Percentiles rank a stretch among this genome's conserved stretches.
These are phyloP conservation scores for Tetrastigma voinierianum DNA, from an alignment of 164 flowering plant genomes.

Conservation along the genomic window DNA sequence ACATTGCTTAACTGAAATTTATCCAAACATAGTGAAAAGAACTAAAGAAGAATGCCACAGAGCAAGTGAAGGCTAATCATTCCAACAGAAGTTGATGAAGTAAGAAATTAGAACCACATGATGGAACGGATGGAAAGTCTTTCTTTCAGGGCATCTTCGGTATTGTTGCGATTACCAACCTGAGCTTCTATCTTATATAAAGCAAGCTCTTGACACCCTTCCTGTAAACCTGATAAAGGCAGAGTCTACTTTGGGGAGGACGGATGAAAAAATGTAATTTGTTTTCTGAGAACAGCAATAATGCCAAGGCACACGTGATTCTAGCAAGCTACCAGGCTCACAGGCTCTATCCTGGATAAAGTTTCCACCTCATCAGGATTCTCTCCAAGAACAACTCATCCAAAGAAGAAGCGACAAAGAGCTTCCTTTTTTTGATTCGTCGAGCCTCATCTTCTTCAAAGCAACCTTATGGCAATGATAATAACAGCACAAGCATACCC, in stretches of 20 bases:
- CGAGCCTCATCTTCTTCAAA: background rate
- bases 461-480: background rate
- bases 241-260: slow-evolving; percentile 1
- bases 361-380: background rate
- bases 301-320: background rate
- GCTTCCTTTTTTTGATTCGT: background rate
- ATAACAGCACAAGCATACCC: too few relatives aligned
- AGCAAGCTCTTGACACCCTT: background rate
- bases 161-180: slow-evolving; percentile 5
- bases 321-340: background rate
- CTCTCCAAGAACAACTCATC: background rate
- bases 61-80: background rate
- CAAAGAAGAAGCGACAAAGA: slow-evolving; percentile 4
- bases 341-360: background rate
- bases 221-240: background rate
- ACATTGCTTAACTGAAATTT: background rate
- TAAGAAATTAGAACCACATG: slow-evolving; percentile 2
- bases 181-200: background rate
- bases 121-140: background rate
- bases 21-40: slow-evolving; percentile 7
- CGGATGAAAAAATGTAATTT: slow-evolving; percentile 7
- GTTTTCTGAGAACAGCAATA: background rate
- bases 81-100: slow-evolving; percentile 11
- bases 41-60: slow-evolving; percentile 7
- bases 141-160: slow-evolving; percentile 1